Percentiles rank a stretch among this genome's conserved stretches.
Conservation (phyloP, 1,284 basidiomycete species). For the Rhodofomes roseus region DNA sequence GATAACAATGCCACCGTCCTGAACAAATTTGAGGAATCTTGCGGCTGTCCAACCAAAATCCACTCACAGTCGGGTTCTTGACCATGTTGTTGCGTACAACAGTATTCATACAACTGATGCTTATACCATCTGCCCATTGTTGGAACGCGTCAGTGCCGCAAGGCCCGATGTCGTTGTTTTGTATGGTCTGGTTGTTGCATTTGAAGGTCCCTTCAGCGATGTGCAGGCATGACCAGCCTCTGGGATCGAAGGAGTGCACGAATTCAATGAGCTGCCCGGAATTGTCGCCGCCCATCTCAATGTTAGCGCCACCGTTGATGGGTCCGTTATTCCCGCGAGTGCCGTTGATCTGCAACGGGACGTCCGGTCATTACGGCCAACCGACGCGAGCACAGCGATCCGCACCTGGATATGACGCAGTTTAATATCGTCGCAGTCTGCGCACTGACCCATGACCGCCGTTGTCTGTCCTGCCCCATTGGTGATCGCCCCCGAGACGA, state of each 20-base stretch:
- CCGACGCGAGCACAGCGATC: background rate
- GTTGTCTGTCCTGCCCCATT: slow-evolving; percentile 64
- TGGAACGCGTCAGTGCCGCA: slow-evolving; percentile 62
- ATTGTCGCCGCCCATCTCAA: slow-evolving; percentile 75
- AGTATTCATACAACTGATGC: slow-evolving; percentile 66
- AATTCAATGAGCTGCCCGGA: slow-evolving; percentile 65
- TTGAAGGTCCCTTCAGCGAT: slow-evolving; percentile 59
- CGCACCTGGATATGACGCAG: slow-evolving; percentile 71
- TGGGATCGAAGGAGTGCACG: slow-evolving; percentile 66
- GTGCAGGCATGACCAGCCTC: slow-evolving; percentile 75
- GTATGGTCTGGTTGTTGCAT: slow-evolving; percentile 64
- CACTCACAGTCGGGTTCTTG: slow-evolving; percentile 53
- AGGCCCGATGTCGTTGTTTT: slow-evolving; percentile 80
- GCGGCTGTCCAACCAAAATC: background rate
- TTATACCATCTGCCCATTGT: slow-evolving; percentile 86
- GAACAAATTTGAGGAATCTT: background rate
- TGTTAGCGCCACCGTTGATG: slow-evolving; percentile 64
- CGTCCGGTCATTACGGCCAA: background rate
- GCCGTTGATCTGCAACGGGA: slow-evolving; percentile 57
- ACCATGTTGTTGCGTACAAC: slow-evolving; percentile 72
- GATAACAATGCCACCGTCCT: slow-evolving; percentile 78
- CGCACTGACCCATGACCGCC: slow-evolving; percentile 64
- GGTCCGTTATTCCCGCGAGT: slow-evolving; percentile 49
- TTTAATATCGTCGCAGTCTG: slow-evolving; percentile 51
- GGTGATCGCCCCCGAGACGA: slow-evolving; percentile 51